Evolutionary conservation across 805 yeast genomes (phyloP), one percentile per base, ranked within the genome.

Genomic region (Middelhovenomyces tepae): DNA sequence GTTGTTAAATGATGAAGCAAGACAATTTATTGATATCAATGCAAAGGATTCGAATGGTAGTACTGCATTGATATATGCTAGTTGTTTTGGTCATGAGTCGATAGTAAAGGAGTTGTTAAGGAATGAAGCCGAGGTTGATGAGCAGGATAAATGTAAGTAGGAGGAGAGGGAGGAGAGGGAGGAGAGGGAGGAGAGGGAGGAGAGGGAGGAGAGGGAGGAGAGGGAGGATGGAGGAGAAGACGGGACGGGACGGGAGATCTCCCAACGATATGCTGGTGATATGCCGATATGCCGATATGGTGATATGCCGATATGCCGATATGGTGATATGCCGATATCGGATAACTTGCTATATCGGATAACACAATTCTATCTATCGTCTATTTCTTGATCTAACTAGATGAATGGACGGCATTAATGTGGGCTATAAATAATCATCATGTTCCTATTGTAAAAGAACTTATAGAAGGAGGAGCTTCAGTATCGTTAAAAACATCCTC

Each of bases 391-490:
- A 26, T n/a, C 29, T 16, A 26, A 13, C 11, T 14, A 25, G 50
- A 50, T 34, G 57, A 54, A 30, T 64, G 67, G 67, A 56, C 68
- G 4, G 56, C 95, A 7, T 54, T 82, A 28, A 83, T 82, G 91
- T 84, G 94, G 94, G 87, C 93, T 1, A 73, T 83, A 3, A 69
- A 75, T 44, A 64, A 77, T 43, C 69, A 74, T 34, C 71, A 73
- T 34, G 54, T 69, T 38, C 64, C 67, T 8, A 64, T 78, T 28
- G 75, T 73, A 10, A 68, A 71, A 29, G 56, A 67, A 35, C 57
- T 84, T 38, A 54, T 85, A 34, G 71, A 72, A 27, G 64, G 65
- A 37, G 80, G 78, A 22, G 89, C 87, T 0, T 79, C 77, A 39
- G 53, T 65, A 6, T 38, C 37, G 18, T 28, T 47, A 1, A 45